Evolutionary conservation across 2,329 filamentous ascomycete species (phyloP).

Genomic region (Metarhizium album): DNA sequence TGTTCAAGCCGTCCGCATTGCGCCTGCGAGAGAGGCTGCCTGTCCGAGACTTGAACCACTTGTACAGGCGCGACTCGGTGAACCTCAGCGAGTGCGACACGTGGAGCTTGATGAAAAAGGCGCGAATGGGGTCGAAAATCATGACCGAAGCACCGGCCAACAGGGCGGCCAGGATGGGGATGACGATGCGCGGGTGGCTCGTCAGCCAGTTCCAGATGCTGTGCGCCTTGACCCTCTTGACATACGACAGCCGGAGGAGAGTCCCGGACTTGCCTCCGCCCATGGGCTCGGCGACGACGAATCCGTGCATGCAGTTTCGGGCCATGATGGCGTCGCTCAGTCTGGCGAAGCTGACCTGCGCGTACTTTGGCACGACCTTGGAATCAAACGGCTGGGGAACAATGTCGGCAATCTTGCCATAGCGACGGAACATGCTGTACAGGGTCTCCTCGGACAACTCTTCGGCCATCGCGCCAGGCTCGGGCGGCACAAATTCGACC

Average conservation of each 20-base stretch:
- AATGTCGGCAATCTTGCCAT: slow-evolving; percentile 86
- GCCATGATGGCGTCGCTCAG: slow-evolving; percentile 75
- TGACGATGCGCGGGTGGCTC: slow-evolving; percentile 76
- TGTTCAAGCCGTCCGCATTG: slow-evolving; percentile 57
- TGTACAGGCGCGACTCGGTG: slow-evolving; percentile 60
- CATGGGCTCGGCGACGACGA: slow-evolving; percentile 53
- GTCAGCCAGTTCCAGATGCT: slow-evolving; percentile 82
- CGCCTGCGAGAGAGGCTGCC: slow-evolving; percentile 56
- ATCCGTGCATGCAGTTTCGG: slow-evolving; percentile 85
- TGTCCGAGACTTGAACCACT: slow-evolving; percentile 60
- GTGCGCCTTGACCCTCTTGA: slow-evolving; percentile 64
- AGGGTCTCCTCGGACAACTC: slow-evolving; percentile 80
- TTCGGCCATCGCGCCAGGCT: slow-evolving; percentile 57
- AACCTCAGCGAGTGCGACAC: slow-evolving; percentile 69
- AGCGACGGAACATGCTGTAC: slow-evolving; percentile 78
- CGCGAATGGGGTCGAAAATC: slow-evolving; percentile 88
- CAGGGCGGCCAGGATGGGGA: slow-evolving; percentile 72
- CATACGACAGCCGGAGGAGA: slow-evolving; percentile 70
- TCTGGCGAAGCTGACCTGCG: slow-evolving; percentile 64
- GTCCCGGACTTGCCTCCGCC: slow-evolving; percentile 71
- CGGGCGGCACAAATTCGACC: slow-evolving; percentile 72
- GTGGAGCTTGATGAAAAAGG: slow-evolving; percentile 83
- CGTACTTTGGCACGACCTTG: slow-evolving; percentile 71
- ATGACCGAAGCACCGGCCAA: slow-evolving; percentile 75
- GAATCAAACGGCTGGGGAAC: slow-evolving; percentile 73